A percentile compares a stretch with the other conserved stretches of the same genome.
phyloP scores from a whole-genome alignment of 75 land plant species.

The Selaginella tamariscina region DNA sequence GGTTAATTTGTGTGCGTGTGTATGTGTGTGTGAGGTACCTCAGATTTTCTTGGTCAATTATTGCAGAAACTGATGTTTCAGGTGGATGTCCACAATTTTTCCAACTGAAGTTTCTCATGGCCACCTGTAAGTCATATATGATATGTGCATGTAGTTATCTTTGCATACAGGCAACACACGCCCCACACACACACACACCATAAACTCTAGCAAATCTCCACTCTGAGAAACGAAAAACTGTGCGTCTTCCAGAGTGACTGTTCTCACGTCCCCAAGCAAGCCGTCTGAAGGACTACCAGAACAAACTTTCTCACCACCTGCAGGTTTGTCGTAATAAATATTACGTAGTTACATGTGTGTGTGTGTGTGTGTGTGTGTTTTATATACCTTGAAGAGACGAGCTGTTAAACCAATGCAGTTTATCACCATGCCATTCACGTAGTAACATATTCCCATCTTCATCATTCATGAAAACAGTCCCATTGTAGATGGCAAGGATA shows the following conservation, averaged over 20 bases:
- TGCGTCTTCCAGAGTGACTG: conserved; percentile 44
- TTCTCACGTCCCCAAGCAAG: conserved; percentile 25
- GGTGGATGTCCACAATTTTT: conserved; percentile 55
- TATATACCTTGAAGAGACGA: no score
- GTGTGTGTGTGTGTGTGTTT: no score
- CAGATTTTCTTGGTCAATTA: conserved; percentile 64
- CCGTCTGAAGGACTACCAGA: conserved; percentile 66
- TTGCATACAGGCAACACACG: background rate
- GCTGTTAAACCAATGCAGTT: conserved; percentile 57
- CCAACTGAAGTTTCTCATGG: conserved; percentile 54
- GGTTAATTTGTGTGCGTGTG: conserved; percentile 50
- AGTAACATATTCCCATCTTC: conserved; percentile 39
- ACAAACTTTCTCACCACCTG: conserved; percentile 41
- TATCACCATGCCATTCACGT: conserved; percentile 45
- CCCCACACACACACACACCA: conserved; percentile 18
- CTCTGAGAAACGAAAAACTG: conserved; percentile 45
- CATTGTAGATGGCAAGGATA: conserved; percentile 50
- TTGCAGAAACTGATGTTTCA: conserved; percentile 39
- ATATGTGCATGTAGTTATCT: no score
- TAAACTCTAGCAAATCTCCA: conserved; percentile 59
- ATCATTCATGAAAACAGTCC: conserved; percentile 53
- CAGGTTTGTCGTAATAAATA: no score
- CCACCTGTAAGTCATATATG: conserved; percentile 47
- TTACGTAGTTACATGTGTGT: no score
- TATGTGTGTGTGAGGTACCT: conserved; percentile 36